phyloP scores from a whole-genome alignment of 768 basidiomycete species.

The Crassisporium funariophilum region DNA sequence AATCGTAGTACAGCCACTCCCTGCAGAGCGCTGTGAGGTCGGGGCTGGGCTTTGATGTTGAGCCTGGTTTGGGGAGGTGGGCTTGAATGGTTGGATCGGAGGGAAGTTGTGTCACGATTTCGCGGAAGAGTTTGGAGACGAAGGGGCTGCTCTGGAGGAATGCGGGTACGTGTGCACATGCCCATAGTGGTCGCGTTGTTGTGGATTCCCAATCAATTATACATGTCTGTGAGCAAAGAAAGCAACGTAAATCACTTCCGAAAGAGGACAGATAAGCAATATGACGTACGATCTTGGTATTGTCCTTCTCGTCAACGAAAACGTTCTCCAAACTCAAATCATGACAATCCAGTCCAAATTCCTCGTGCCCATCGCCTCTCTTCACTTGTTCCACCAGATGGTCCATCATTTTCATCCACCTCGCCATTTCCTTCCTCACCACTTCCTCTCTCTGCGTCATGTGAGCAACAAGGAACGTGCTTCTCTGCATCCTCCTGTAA shows the following conservation, averaged over 20 bases:
- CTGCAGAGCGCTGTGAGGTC: slow-evolving; percentile 42
- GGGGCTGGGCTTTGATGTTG: no score
- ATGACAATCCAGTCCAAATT: slow-evolving; percentile 83
- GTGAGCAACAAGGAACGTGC: slow-evolving; percentile 78
- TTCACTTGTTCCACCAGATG: slow-evolving; percentile 38
- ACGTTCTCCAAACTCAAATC: slow-evolving; percentile 85
- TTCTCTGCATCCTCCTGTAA: slow-evolving; percentile 79
- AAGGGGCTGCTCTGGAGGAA: slow-evolving; percentile 81
- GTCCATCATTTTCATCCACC: slow-evolving; percentile 74
- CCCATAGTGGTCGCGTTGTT: slow-evolving; percentile 85
- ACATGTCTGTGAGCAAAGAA: slow-evolving; percentile 59
- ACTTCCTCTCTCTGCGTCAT: slow-evolving; percentile 60
- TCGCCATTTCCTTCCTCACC: slow-evolving; percentile 69
- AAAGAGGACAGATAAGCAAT: neutral
- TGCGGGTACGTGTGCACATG: slow-evolving; percentile 78
- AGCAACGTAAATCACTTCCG: slow-evolving; percentile 1
- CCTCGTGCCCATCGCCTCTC: slow-evolving; percentile 44
- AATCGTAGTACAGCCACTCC: slow-evolving; percentile 79
- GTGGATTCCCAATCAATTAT: slow-evolving; percentile 93
- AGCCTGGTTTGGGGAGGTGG: slow-evolving; percentile 17
- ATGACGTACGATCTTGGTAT: slow-evolving; percentile 66
- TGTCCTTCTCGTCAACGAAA: slow-evolving; percentile 74
- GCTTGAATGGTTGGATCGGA: slow-evolving; percentile 26
- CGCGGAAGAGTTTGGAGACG: slow-evolving; percentile 69
- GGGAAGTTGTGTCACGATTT: slow-evolving; percentile 56